Percentiles rank a stretch among this genome's conserved stretches.
Conservation (phyloP, 2,329 filamentous ascomycete species). For the Fonsecaea multimorphosa region DNA sequence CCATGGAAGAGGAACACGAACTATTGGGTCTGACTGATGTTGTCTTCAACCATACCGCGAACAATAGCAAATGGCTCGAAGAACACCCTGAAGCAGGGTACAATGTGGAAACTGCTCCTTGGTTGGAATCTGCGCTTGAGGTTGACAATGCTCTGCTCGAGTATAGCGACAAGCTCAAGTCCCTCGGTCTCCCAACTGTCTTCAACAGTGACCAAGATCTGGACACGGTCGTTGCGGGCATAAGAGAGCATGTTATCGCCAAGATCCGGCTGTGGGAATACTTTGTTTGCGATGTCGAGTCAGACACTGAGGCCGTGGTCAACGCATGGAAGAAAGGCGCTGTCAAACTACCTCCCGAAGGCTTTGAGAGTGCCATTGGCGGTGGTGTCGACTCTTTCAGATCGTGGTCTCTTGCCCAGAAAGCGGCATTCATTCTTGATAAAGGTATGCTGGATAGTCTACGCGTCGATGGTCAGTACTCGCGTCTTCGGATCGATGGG, state of each 20-base stretch:
- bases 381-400: constrained; percentile 61
- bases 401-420: constrained; percentile 62
- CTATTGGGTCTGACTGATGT: constrained; percentile 92
- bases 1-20: constrained; percentile 82
- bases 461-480: constrained; percentile 78
- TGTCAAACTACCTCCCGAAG: constrained; percentile 60
- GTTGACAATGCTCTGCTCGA: constrained; percentile 76
- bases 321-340: constrained; percentile 73
- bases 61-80: constrained; percentile 93
- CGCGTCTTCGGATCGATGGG: constrained; percentile 75
- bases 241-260: constrained; percentile 80
- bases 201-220: constrained; percentile 75
- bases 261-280: constrained; percentile 89
- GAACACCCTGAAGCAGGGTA: constrained; percentile 96
- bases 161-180: constrained; percentile 66
- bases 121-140: constrained; percentile 70
- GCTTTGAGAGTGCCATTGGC: constrained; percentile 53
- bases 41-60: constrained; percentile 95
- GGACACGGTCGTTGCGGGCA: constrained; percentile 77
- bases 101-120: constrained; percentile 87
- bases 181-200: constrained; percentile 75
- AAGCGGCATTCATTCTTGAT: constrained; percentile 66
- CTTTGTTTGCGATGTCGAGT: constrained; percentile 81
- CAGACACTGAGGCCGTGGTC: constrained; percentile 70
- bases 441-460: constrained; percentile 74